These are phyloP conservation scores for Talaromyces sp. DNA, from an alignment of 2,329 filamentous ascomycete genomes.

Conservation along the genomic window DNA sequence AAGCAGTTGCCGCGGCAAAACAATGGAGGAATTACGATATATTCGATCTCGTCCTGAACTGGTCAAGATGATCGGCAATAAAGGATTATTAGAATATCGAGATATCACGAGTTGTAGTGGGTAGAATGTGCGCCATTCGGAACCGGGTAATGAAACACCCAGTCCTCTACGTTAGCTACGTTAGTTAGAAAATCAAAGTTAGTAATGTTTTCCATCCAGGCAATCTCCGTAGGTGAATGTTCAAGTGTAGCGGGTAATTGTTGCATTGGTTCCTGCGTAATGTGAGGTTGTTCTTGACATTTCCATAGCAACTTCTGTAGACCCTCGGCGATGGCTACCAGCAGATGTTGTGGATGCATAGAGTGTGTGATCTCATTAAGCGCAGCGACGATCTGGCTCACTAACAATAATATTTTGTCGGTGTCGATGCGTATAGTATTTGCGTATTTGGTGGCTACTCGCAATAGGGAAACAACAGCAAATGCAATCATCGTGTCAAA, in stretches of 20 bases:
- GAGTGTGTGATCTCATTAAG: constrained; percentile 26
- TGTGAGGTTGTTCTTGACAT: constrained; percentile 23
- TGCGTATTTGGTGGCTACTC: constrained; percentile 36
- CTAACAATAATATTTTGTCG: constrained; percentile 26
- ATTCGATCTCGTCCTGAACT: constrained; percentile 42
- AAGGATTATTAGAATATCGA: background rate
- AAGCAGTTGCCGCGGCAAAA: constrained; percentile 17
- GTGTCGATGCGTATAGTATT: constrained; percentile 29
- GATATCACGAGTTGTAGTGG: constrained; percentile 7
- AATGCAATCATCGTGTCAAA: constrained; percentile 44
- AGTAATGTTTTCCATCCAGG: constrained; percentile 30
- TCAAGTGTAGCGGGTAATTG: constrained; percentile 29
- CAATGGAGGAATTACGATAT: constrained; percentile 43
- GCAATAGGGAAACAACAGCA: constrained; percentile 40
- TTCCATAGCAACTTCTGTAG: constrained; percentile 28
- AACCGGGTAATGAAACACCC: constrained; percentile 25
- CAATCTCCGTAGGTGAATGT: constrained; percentile 31
- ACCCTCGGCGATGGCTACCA: constrained; percentile 30
- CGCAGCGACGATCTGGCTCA: constrained; percentile 25
- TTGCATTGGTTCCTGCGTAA: constrained; percentile 21
- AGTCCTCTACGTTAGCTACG: constrained; percentile 26
- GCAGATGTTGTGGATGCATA: constrained; percentile 31
- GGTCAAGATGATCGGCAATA: background rate
- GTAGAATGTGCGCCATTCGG: constrained; percentile 2
- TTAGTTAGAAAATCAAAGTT: constrained; percentile 34